Percentiles rank a stretch among this genome's conserved stretches.
Conservation (phyloP, 164 flowering plant species). For the Echeveria elegans region DNA sequence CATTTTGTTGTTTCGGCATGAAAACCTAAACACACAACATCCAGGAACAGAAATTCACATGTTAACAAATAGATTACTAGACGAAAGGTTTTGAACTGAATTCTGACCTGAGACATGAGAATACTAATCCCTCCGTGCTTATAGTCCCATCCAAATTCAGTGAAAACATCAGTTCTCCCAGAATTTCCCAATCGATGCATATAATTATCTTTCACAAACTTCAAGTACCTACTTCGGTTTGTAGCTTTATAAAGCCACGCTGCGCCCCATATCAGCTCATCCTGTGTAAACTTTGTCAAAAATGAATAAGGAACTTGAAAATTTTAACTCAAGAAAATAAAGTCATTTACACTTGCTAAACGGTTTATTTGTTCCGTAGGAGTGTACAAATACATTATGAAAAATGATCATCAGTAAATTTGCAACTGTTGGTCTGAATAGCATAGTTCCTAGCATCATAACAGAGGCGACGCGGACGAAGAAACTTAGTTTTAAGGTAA, state of each 20-base stretch:
- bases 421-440: neutral
- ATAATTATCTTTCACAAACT: slow-evolving; percentile 22
- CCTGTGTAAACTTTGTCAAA: slow-evolving; percentile 20
- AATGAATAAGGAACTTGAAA: neutral
- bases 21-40: slow-evolving; percentile 13
- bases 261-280: slow-evolving; percentile 53
- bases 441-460: too few relatives aligned
- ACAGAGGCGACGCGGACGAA: too few relatives aligned
- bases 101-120: slow-evolving; percentile 30
- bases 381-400: neutral
- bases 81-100: neutral
- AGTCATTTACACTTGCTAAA: neutral
- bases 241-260: slow-evolving; percentile 43
- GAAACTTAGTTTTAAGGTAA: too few relatives aligned
- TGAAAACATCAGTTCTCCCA: slow-evolving; percentile 14
- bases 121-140: slow-evolving; percentile 40
- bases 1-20: neutral
- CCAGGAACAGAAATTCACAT: neutral
- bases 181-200: slow-evolving; percentile 9
- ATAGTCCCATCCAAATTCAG: slow-evolving; percentile 52
- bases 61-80: neutral
- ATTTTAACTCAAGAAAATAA: too few relatives aligned
- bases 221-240: slow-evolving; percentile 17
- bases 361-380: too few relatives aligned
- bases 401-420: neutral